Percentiles rank a stretch among this genome's conserved stretches.
phyloP scores from a whole-genome alignment of 2,329 filamentous ascomycete genomes.

The Aspergillus neoniger region DNA sequence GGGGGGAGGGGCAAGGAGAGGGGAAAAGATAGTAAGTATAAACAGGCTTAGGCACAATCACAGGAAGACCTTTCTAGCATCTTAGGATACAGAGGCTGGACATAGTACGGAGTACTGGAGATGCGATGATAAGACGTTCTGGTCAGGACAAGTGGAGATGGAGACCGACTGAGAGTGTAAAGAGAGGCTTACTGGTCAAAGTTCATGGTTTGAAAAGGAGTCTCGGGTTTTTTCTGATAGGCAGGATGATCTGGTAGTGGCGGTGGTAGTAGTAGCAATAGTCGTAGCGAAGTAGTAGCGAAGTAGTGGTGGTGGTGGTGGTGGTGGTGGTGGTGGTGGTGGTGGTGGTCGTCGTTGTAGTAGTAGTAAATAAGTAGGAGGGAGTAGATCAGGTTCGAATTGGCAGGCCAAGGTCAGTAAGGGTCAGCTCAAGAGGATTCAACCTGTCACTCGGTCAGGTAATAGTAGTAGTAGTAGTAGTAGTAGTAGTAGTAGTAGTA shows the following conservation, averaged over 20 bases:
- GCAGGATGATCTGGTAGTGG: neutral
- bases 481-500: neutral
- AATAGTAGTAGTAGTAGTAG: neutral
- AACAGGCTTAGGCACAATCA: slow-evolving; percentile 29
- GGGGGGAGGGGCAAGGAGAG: neutral
- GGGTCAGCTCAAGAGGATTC: neutral
- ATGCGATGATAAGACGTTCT: slow-evolving; percentile 22
- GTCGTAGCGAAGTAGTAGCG: neutral
- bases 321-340: too few relatives aligned
- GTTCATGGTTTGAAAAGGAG: slow-evolving; percentile 20
- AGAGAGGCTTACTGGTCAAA: slow-evolving; percentile 26
- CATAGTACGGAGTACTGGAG: slow-evolving; percentile 26
- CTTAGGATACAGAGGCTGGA: slow-evolving; percentile 23
- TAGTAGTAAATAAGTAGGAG: neutral
- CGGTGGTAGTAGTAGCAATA: neutral
- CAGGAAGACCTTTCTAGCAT: slow-evolving; percentile 23
- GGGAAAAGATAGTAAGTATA: slow-evolving; percentile 21
- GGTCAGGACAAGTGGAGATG: slow-evolving; percentile 22
- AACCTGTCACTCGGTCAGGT: neutral
- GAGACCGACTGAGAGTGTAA: slow-evolving; percentile 16
- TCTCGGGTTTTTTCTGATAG: slow-evolving; percentile 9
- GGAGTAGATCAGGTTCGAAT: neutral
- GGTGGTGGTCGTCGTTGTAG: neutral
- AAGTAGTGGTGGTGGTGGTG: too few relatives aligned
- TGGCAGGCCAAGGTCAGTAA: neutral